Evolutionary conservation across 2,329 filamentous ascomycete species (phyloP), one percentile per base, ranked within the genome.

Genomic region (Curvularia spicifera): DNA sequence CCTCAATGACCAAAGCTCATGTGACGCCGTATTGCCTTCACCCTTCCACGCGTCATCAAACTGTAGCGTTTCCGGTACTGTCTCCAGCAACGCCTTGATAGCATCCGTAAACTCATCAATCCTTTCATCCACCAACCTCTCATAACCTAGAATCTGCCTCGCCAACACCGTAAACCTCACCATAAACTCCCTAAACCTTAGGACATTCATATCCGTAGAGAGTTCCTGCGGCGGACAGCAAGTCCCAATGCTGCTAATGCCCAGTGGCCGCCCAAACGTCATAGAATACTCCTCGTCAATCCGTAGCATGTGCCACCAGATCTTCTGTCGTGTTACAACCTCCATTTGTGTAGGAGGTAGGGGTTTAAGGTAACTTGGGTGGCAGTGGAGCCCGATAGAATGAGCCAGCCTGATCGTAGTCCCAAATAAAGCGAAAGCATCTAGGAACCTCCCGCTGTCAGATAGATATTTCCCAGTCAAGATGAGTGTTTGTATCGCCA

Each of bases 241-340:
- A 56, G 83, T 81, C 13, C 81, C 81, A 31, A 82, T 76, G 20
- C 79, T 80, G 47, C 79, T 82, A 33, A 83, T 82, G 0, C 80
- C 81, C 9, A 83, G 66, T 1, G 81, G 81, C 35, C 81, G 73
- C 20, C 81, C 81, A 0, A 83, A 73, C 0, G 79, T 82, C 68
- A 83, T 81, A 0, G 80, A 82, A 59, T 82, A 83, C 47, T 82
- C 78, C 55, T 82, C 80, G 47, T 83, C 81, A 75, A 82, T 79
- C 57, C 82, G 79, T n/a, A 83, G 65, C 74, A 83, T 80, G 78
- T 80, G 81, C 81, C 81, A 83, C 81, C 81, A 83, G 1, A 82
- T 69, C 15, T 77, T 77, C 51, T 78, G 79, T 5, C 81, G 73
- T 13, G 79, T 71, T 13, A 75, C 74, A 47, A 75, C 76, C 61